A percentile compares a stretch with the other conserved stretches of the same genome.
phyloP scores from a whole-genome alignment of 2,329 filamentous ascomycete genomes.

The Neurospora sp. region DNA sequence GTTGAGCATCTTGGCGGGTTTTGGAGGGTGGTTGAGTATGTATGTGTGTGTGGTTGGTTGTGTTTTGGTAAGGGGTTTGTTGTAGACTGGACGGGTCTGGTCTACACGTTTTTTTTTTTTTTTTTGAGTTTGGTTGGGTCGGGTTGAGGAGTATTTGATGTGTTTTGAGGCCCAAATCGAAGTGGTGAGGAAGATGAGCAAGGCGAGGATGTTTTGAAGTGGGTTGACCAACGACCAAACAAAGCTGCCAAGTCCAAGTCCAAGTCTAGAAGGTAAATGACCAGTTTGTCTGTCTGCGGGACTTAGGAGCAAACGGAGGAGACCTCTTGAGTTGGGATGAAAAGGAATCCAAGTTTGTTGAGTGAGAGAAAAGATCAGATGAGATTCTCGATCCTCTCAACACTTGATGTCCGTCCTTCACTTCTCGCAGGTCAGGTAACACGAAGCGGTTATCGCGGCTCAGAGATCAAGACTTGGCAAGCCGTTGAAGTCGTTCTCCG shows the following conservation, averaged over 20 bases:
- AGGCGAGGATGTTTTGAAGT: background rate
- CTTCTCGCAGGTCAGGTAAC: background rate
- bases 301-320: background rate
- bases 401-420: background rate
- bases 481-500: background rate
- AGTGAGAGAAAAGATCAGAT: background rate
- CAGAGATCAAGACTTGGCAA: background rate
- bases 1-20: conserved; percentile 6
- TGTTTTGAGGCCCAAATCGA: background rate
- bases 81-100: background rate
- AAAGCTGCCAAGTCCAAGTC: background rate
- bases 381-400: background rate
- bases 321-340: background rate
- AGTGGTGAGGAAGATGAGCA: background rate
- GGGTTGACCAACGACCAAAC: background rate
- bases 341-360: background rate
- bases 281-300: background rate
- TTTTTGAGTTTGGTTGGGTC: background rate
- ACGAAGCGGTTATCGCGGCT: background rate
- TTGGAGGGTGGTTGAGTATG: background rate
- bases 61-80: background rate
- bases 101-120: background rate
- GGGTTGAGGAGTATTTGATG: background rate
- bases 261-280: background rate
- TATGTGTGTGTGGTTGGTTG: background rate